Conservation (phyloP, 2,329 filamentous ascomycete species). For the Colletotrichum noveboracense region DNA sequence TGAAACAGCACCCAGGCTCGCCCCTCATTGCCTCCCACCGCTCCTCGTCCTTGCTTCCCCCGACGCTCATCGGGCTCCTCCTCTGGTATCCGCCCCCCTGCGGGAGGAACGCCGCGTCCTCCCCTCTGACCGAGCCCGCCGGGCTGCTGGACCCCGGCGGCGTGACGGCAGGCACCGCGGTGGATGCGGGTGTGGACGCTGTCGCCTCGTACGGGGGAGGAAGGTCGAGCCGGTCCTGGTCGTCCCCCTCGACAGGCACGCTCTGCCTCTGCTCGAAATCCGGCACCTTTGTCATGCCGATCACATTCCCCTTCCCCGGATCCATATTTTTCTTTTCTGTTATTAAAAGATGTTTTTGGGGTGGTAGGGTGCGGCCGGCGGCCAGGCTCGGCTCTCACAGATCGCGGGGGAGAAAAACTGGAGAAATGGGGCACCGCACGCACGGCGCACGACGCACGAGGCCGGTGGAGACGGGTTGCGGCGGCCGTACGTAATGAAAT, state of each 20-base stretch:
- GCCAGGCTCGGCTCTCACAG: background rate
- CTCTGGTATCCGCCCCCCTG: background rate
- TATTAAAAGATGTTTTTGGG: background rate
- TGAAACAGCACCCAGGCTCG: background rate
- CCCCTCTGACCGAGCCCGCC: background rate
- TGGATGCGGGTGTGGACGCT: background rate
- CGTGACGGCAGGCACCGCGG: background rate
- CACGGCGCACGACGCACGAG: background rate
- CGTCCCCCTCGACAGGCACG: background rate
- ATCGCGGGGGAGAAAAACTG: background rate
- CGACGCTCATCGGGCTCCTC: background rate
- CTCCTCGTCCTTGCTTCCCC: background rate
- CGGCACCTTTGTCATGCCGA: background rate
- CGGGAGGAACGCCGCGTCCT: background rate
- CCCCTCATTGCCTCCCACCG: background rate
- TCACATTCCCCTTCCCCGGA: background rate
- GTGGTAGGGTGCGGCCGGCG: background rate
- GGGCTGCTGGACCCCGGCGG: background rate
- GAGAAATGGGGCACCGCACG: background rate
- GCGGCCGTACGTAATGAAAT: conserved; percentile 15
- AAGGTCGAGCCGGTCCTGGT: background rate
- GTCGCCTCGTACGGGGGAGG: conserved; percentile 9
- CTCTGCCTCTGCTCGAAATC: background rate
- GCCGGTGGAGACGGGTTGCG: background rate
- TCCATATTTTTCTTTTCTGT: background rate